Evolutionary conservation across 2,329 filamentous ascomycete genomes (phyloP), one percentile per base, ranked within the genome.

Genomic region (Nemania sp.): DNA sequence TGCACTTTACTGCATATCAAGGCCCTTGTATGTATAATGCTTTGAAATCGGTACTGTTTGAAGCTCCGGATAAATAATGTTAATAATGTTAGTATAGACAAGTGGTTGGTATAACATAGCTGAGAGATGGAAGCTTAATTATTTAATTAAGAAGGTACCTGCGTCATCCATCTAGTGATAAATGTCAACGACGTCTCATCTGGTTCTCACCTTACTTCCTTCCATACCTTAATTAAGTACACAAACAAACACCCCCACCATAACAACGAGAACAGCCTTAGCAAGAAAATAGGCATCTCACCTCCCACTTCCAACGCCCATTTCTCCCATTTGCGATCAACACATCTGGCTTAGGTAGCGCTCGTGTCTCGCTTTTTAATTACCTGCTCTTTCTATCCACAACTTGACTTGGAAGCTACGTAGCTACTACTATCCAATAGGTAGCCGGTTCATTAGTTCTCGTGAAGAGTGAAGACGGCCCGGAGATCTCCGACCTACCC

Each of bases 11-110:
- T 32, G 27, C 11, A 54, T 43, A 41, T 35, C 35, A 32, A 20
- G 8, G 20, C 47, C 20, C n/a, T 13, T 35, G 26, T 55, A 20
- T 35, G n/a, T 38, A 20, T 2, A 55, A 55, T 55, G 52, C 52
- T 38, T 55, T 55, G 52, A 53, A 47, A 59, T 59, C 45, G 8
- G 27, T 45, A 53, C 7, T 57, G 57, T 52, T 62, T 43, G n/a
- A 22, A 62, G 57, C 57, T 49, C 52, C 45, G 55, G 49, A 35
- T 59, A 54, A 60, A 64, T 26, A 51, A 20, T 18, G 18, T 41
- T 2, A 41, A 41, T 35, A 35, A 7, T 3, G 32, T 11, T 35
- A 35, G 7, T 11, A 8, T 35, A 35, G 32, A 35, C 11, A 35
- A 35, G 32, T 11, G 7, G 11, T 5, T 15, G 18, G 38, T 41